A percentile compares a stretch with the other conserved stretches of the same genome.
Conservation (phyloP, 495 filamentous ascomycete species). For the Jackrogersella multiformis region DNA sequence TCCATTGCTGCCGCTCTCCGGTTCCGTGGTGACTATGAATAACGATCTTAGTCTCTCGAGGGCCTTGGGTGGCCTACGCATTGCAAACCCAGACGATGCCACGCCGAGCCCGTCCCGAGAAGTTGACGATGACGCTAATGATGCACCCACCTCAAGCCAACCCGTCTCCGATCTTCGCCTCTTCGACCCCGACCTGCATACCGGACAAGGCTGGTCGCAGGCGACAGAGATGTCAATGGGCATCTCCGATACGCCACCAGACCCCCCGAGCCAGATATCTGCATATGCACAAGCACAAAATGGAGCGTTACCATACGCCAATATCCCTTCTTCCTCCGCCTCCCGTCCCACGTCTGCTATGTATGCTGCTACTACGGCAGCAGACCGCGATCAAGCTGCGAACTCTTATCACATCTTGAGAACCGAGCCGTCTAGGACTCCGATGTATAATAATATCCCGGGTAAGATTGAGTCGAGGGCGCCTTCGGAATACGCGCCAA, state of each 20-base stretch:
- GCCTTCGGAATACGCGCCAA: constrained; percentile 68
- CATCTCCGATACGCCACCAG: constrained; percentile 13
- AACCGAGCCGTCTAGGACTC: constrained; percentile 71
- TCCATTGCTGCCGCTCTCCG: constrained; percentile 1
- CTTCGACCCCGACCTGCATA: constrained; percentile 32
- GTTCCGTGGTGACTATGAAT: constrained; percentile 68
- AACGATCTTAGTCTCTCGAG: constrained; percentile 92
- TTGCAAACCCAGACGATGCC: constrained; percentile 94
- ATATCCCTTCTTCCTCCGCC: constrained; percentile 50
- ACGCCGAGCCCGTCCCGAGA: constrained; percentile 67
- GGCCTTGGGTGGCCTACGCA: constrained; percentile 91
- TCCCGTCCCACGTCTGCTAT: constrained; percentile 65
- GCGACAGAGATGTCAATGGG: constrained; percentile 45
- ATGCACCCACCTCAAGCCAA: constrained; percentile 35
- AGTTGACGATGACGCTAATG: constrained; percentile 43
- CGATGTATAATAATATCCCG: constrained; percentile 64
- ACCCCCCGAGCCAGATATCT: constrained; percentile 30
- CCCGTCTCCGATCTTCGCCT: constrained; percentile 16
- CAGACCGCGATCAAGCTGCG: constrained; percentile 50
- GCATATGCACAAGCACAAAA: constrained; percentile 39
- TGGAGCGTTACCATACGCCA: constrained; percentile 40
- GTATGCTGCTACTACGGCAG: constrained; percentile 54
- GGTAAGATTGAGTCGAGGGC: constrained; percentile 69
- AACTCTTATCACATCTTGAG: constrained; percentile 63
- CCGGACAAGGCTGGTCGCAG: constrained; percentile 41